A percentile compares a stretch with the other conserved stretches of the same genome.
Evolutionary conservation across 345 rosid species (phyloP).

Genomic region (Eucalyptus sideroxylon): DNA sequence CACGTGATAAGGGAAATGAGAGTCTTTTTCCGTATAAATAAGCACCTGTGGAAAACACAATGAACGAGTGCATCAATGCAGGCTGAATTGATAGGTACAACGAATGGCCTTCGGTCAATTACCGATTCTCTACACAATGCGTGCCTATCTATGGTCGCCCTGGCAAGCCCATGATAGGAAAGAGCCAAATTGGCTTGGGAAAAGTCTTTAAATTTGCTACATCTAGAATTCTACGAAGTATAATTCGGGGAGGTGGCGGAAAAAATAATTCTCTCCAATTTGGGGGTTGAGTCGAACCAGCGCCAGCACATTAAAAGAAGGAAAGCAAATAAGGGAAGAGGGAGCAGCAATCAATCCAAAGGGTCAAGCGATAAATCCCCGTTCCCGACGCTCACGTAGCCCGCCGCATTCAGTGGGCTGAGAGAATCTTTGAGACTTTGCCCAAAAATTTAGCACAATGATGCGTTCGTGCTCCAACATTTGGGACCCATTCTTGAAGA

Average conservation of each 20-base stretch:
- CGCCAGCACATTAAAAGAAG: too few relatives aligned
- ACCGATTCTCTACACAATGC: background rate
- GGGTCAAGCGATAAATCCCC: background rate
- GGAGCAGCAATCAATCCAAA: background rate
- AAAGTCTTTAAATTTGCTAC: background rate
- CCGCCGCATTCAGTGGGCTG: background rate
- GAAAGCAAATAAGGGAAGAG: background rate
- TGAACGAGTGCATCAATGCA: background rate
- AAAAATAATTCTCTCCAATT: too few relatives aligned
- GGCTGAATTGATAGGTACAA: background rate
- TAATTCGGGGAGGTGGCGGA: too few relatives aligned
- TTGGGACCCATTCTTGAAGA: background rate
- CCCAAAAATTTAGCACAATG: background rate
- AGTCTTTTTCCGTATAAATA: background rate
- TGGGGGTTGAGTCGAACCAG: too few relatives aligned
- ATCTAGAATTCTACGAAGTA: too few relatives aligned
- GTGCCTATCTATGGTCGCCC: background rate
- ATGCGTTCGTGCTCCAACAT: background rate
- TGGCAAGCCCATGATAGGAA: background rate
- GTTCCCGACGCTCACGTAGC: background rate
- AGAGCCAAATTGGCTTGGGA: background rate
- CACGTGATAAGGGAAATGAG: background rate
- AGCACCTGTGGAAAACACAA: background rate
- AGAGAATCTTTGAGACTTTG: background rate
- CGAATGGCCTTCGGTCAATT: background rate